These are phyloP conservation scores for Rhizopogon parksii DNA, from an alignment of 1,284 basidiomycete species.

Conservation along the genomic window DNA sequence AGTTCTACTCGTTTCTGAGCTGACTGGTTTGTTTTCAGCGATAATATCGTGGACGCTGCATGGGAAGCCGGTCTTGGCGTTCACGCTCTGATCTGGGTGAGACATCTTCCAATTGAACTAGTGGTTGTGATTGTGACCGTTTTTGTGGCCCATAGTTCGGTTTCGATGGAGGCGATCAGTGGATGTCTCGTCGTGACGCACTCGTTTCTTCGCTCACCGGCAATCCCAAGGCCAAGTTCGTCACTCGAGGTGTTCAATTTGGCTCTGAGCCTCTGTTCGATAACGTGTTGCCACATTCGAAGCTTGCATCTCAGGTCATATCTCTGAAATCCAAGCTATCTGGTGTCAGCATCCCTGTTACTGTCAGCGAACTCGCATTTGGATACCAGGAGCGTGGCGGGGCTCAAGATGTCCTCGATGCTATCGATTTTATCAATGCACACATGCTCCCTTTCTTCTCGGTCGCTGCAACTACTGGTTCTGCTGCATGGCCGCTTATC, in stretches of 20 bases:
- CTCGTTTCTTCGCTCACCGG: conserved; percentile 50
- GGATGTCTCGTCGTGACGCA: conserved; percentile 48
- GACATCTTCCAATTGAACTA: conserved; percentile 10
- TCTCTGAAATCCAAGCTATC: conserved; percentile 45
- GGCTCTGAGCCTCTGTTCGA: conserved; percentile 75
- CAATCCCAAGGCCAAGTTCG: conserved; percentile 61
- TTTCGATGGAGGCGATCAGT: conserved; percentile 49
- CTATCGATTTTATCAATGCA: conserved; percentile 60
- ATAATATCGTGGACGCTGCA: conserved; percentile 66
- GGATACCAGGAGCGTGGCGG: conserved; percentile 48
- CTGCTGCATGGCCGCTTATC: conserved; percentile 53
- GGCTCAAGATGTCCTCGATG: conserved; percentile 51
- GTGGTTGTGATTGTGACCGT: conserved; percentile 5
- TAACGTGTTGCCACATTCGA: conserved; percentile 41
- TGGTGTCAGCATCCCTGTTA: conserved; percentile 55
- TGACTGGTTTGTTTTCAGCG: conserved; percentile 30
- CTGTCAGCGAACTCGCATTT: conserved; percentile 47
- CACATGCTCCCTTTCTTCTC: conserved; percentile 74
- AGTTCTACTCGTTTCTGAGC: neutral
- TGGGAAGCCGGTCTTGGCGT: conserved; percentile 65
- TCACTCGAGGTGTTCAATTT: conserved; percentile 62
- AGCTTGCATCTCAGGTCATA: conserved; percentile 52
- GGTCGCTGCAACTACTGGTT: conserved; percentile 33
- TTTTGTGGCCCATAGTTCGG: conserved; percentile 42
- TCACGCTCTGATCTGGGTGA: conserved; percentile 69